Evolutionary conservation across 345 rosid species (phyloP).

Genomic region (Lenwebbia sp.): DNA sequence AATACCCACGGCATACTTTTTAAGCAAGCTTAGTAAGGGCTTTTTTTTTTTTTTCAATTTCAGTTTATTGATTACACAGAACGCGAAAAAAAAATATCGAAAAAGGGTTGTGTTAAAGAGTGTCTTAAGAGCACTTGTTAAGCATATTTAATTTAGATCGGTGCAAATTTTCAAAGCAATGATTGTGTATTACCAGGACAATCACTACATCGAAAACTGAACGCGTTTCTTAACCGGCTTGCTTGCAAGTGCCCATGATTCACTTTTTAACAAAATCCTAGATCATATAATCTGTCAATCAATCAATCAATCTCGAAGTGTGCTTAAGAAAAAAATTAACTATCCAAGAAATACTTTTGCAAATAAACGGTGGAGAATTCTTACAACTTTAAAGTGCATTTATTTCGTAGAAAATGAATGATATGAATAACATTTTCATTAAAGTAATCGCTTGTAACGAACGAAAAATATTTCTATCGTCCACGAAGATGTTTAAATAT

Average conservation of each 20-base stretch:
- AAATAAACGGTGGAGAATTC: background rate
- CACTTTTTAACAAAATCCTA: background rate
- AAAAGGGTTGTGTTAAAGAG: background rate
- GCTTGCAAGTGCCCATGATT: background rate
- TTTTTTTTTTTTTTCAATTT: background rate
- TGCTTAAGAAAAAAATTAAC: background rate
- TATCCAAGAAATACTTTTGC: background rate
- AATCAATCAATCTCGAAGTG: background rate
- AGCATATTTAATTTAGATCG: background rate
- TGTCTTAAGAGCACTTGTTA: background rate
- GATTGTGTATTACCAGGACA: background rate
- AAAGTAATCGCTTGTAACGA: accelerated
- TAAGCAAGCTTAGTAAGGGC: background rate
- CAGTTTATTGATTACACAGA: background rate
- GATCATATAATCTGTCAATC: background rate
- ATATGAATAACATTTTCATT: background rate
- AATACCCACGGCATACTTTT: background rate
- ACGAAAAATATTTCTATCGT: background rate
- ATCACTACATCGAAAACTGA: background rate
- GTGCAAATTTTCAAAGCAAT: background rate
- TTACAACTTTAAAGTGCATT: background rate
- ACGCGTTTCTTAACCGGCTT: background rate
- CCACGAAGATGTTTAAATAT: background rate
- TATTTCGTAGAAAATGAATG: background rate
- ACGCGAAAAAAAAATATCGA: background rate